Percentiles rank a stretch among this genome's conserved stretches.
These are phyloP conservation scores for Periglandula ipomoeae DNA, from an alignment of 2,329 filamentous ascomycete genomes.

Conservation along the genomic window DNA sequence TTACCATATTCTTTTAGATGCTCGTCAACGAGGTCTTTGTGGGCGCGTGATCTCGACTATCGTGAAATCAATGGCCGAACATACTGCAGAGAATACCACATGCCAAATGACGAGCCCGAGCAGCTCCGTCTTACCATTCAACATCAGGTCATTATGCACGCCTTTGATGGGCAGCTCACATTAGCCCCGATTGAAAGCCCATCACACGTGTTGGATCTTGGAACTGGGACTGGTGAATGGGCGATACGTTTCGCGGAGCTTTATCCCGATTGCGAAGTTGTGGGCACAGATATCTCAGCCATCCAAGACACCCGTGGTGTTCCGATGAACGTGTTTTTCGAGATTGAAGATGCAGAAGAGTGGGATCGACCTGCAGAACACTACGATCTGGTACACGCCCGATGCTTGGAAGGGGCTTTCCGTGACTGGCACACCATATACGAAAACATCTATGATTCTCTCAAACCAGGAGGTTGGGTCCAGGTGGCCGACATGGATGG, in stretches of 20 bases:
- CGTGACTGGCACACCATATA: constrained; percentile 47
- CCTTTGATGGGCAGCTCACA: constrained; percentile 35
- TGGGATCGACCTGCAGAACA: constrained; percentile 44
- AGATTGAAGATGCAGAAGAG: constrained; percentile 51
- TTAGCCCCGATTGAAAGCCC: constrained; percentile 32
- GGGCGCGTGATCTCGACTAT: constrained; percentile 43
- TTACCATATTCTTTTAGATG: constrained; percentile 17
- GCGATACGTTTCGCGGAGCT: constrained; percentile 43
- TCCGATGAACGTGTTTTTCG: constrained; percentile 50
- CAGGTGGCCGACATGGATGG: constrained; percentile 47
- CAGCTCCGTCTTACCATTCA: constrained; percentile 53
- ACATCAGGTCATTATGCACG: constrained; percentile 52
- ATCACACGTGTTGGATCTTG: constrained; percentile 43
- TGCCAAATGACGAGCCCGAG: constrained; percentile 59
- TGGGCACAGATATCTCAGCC: constrained; percentile 50
- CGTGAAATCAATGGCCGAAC: constrained; percentile 52
- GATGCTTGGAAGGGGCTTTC: constrained; percentile 47
- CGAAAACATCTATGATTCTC: constrained; percentile 39
- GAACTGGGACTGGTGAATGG: constrained; percentile 48
- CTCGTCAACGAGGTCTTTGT: constrained; percentile 39
- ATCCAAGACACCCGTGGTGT: constrained; percentile 45
- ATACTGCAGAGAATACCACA: constrained; percentile 53
- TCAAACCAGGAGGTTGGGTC: constrained; percentile 49
- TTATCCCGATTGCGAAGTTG: constrained; percentile 45
- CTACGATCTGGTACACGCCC: constrained; percentile 49